Percentiles rank a stretch among this genome's conserved stretches.
phyloP scores from a whole-genome alignment of 1,139 yeast genomes.

The Taphrina flavorubra region DNA sequence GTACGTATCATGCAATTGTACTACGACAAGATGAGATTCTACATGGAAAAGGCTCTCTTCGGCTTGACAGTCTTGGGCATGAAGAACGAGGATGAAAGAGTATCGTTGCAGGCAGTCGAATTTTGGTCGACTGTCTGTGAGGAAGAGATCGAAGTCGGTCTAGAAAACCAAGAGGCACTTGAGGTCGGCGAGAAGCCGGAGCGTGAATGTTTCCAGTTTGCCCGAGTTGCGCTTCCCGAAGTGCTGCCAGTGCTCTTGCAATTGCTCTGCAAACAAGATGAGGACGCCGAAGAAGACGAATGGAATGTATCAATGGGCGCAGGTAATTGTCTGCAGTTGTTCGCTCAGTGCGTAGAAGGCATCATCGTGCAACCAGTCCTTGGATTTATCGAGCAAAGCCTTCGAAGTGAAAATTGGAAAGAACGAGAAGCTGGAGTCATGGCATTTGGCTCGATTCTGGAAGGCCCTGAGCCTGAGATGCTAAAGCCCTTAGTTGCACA shows the following conservation, averaged over 20 bases:
- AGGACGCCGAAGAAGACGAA: slow-evolving; percentile 81
- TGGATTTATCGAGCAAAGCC: slow-evolving; percentile 77
- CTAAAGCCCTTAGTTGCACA: slow-evolving; percentile 71
- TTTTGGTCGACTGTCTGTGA: slow-evolving; percentile 98
- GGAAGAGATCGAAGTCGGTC: slow-evolving; percentile 82
- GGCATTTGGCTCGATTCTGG: slow-evolving; percentile 97
- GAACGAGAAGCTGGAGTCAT: slow-evolving; percentile 95
- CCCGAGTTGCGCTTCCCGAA: slow-evolving; percentile 78
- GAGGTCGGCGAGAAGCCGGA: slow-evolving; percentile 48
- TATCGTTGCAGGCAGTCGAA: slow-evolving; percentile 97
- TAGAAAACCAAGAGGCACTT: slow-evolving; percentile 64
- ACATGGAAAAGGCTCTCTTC: slow-evolving; percentile 96
- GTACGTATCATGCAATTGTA: slow-evolving; percentile 90
- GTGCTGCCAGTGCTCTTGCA: slow-evolving; percentile 85
- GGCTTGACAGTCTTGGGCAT: slow-evolving; percentile 89
- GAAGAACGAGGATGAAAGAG: slow-evolving; percentile 84
- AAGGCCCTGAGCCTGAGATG: slow-evolving; percentile 85
- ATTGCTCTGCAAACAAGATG: slow-evolving; percentile 85
- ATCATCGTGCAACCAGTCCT: slow-evolving; percentile 84
- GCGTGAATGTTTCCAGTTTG: slow-evolving; percentile 66
- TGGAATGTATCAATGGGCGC: slow-evolving; percentile 99
- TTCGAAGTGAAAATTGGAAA: slow-evolving; percentile 73
- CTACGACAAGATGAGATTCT: slow-evolving; percentile 85
- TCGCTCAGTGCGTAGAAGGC: slow-evolving; percentile 87
- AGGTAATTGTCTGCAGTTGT: slow-evolving; percentile 92